Percentiles rank a stretch among this genome's conserved stretches.
Evolutionary conservation across 129 eudicot species (phyloP).

Genomic region (Heracleum sosnowskyi): DNA sequence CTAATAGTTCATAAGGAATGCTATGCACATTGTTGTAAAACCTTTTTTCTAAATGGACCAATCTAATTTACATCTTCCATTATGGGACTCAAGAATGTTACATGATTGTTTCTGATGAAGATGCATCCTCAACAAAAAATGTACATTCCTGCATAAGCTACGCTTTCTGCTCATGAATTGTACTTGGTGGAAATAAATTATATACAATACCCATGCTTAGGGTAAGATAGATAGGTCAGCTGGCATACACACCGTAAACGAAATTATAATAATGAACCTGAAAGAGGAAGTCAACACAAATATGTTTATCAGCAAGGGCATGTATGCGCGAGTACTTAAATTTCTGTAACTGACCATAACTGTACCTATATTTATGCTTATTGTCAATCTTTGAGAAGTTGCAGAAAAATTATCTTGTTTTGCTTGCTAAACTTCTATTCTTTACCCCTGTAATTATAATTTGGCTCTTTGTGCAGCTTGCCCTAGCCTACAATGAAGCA

Average conservation of each 20-base stretch:
- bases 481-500: slow-evolving; percentile 83
- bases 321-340: not conserved
- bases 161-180: not conserved
- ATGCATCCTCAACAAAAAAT: not conserved
- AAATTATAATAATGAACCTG: not conserved
- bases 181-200: not conserved
- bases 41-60: not conserved
- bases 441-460: not conserved
- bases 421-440: not conserved
- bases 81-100: not conserved
- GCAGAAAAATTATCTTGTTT: not conserved
- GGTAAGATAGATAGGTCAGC: not conserved
- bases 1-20: not conserved
- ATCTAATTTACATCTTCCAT: not conserved
- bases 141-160: not conserved
- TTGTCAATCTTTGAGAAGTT: not conserved
- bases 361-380: not conserved
- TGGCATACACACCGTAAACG: not conserved
- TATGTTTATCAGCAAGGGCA: not conserved
- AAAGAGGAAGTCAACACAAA: not conserved
- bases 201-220: not conserved
- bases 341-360: not conserved
- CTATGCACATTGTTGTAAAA: not conserved
- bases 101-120: not conserved
- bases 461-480: slow-evolving; percentile 40